Percentiles rank a stretch among this genome's conserved stretches.
Evolutionary conservation across 495 filamentous ascomycete genomes (phyloP).

Genomic region (Oidiodendron maius): DNA sequence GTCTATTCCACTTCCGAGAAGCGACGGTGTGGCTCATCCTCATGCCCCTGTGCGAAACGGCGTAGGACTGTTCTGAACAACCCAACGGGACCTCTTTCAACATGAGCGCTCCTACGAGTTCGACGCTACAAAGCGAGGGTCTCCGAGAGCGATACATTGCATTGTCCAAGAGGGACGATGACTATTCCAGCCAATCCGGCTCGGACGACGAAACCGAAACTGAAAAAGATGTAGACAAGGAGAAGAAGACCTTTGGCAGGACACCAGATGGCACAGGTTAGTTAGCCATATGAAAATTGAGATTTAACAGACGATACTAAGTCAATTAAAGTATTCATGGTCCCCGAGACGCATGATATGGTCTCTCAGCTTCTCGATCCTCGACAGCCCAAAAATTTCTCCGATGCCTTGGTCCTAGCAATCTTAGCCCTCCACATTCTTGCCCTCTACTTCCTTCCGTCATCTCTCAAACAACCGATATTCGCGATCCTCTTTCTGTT

Average conservation of each 20-base stretch:
- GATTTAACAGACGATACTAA: too few relatives aligned
- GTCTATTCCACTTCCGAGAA: too few relatives aligned
- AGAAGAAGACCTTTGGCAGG: conserved; percentile 79
- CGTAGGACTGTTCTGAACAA: too few relatives aligned
- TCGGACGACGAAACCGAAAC: conserved; percentile 17
- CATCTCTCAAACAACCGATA: conserved; percentile 58
- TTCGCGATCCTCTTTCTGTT: conserved; percentile 81
- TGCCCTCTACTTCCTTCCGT: conserved; percentile 65
- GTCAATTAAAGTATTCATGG: conserved; percentile 71
- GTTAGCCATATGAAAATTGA: too few relatives aligned
- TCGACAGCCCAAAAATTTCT: conserved; percentile 90
- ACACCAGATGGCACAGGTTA: conserved; percentile 86
- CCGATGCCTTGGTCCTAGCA: conserved; percentile 76
- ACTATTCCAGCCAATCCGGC: conserved; percentile 28
- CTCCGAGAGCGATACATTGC: conserved; percentile 40
- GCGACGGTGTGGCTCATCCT: too few relatives aligned
- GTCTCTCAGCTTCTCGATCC: conserved; percentile 94
- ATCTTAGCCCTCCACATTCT: conserved; percentile 70
- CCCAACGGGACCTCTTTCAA: conserved; percentile 14
- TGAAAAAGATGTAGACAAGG: conserved; percentile 31
- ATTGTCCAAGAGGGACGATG: conserved; percentile 30
- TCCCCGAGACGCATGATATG: conserved; percentile 97
- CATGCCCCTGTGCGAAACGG: too few relatives aligned
- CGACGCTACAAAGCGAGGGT: conserved; percentile 16
- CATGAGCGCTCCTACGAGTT: conserved; percentile 6